phyloP scores from a whole-genome alignment of 1,284 basidiomycete species.

The Cryptococcus hybrid region DNA sequence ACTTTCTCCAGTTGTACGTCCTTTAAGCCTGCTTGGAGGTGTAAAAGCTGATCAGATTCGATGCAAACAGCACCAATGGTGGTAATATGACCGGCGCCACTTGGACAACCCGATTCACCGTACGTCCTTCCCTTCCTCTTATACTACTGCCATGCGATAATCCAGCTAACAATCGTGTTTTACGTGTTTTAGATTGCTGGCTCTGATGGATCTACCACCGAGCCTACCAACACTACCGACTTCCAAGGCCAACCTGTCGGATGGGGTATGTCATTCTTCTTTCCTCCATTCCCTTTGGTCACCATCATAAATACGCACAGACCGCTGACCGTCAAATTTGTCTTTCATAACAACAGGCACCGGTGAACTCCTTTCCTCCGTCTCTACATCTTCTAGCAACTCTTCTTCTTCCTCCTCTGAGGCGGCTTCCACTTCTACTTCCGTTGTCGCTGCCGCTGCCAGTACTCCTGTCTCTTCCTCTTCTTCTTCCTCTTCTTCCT shows the following conservation, averaged over 20 bases:
- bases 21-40: neutral
- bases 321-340: too few relatives aligned
- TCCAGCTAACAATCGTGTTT: neutral
- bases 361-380: too few relatives aligned
- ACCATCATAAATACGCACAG: too few relatives aligned
- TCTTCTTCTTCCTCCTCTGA: neutral
- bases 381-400: conserved; percentile 5
- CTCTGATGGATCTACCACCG: conserved; percentile 36
- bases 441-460: neutral
- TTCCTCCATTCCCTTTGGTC: too few relatives aligned
- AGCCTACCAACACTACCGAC: conserved; percentile 22
- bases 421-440: neutral
- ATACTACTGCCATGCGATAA: neutral
- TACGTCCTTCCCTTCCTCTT: conserved; percentile 11
- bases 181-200: conserved; percentile 33
- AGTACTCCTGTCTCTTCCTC: neutral
- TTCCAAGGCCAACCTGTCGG: neutral
- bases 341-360: too few relatives aligned
- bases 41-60: neutral
- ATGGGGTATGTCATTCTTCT: too few relatives aligned
- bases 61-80: conserved; percentile 25
- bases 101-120: conserved; percentile 51
- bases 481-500: neutral
- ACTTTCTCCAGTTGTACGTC: conserved; percentile 49
- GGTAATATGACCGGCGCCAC: conserved; percentile 28